A percentile compares a stretch with the other conserved stretches of the same genome.
Conservation (phyloP, 768 basidiomycete genomes). For the Psilocybe subaeruginosa region DNA sequence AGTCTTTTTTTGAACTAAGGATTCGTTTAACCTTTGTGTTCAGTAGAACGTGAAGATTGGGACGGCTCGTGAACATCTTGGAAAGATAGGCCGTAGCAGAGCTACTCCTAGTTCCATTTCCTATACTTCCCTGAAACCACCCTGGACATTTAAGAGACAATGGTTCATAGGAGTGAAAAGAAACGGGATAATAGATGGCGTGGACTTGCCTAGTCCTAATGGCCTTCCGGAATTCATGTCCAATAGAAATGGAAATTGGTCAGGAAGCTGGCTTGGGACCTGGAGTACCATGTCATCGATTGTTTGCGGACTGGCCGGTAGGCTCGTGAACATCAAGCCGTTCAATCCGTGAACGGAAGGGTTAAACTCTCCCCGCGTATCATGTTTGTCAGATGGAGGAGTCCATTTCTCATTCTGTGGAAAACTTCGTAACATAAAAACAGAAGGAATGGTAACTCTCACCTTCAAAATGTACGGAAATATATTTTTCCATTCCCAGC, state of each 20-base stretch:
- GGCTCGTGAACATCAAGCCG: conserved; percentile 18
- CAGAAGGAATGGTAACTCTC: background rate
- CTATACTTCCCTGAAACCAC: conserved; percentile 26
- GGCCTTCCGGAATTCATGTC: conserved; percentile 47
- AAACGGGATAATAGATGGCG: no score
- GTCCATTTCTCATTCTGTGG: conserved; percentile 23
- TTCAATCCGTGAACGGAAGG: conserved; percentile 20
- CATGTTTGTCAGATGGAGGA: conserved; percentile 18
- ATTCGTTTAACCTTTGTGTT: conserved; percentile 29
- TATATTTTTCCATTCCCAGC: conserved; percentile 9
- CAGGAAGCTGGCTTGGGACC: conserved; percentile 33
- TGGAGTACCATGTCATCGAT: conserved; percentile 35
- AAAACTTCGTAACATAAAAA: conserved; percentile 14
- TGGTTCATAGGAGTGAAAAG: background rate
- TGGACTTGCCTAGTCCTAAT: conserved; percentile 38
- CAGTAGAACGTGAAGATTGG: conserved; percentile 33
- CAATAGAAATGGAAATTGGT: conserved; percentile 38
- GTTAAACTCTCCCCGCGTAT: conserved; percentile 21
- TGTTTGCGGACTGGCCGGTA: conserved; percentile 25
- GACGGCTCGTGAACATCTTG: conserved; percentile 20
- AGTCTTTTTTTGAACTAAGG: background rate
- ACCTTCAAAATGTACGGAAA: conserved; percentile 13
- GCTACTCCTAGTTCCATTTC: conserved; percentile 25
- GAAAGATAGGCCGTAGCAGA: conserved; percentile 27
- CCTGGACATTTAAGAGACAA: conserved; percentile 8